Evolutionary conservation across 805 yeast species (phyloP).

Genomic region (Nakazawaea peltata): DNA sequence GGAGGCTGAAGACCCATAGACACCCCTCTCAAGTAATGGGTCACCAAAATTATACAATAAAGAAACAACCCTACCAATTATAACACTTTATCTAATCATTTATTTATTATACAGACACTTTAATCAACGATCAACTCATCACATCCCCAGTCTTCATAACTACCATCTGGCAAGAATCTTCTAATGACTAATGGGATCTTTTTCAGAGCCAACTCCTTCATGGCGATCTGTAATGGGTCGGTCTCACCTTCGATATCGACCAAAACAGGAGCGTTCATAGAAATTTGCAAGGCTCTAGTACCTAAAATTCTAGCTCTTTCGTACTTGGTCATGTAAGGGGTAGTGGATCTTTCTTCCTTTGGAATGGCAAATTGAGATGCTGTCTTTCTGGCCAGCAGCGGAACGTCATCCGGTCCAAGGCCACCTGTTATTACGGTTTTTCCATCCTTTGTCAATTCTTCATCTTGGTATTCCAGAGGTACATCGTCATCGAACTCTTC

Average conservation of each 20-base stretch:
- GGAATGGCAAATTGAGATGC: slow-evolving; percentile 81
- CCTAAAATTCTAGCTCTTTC: slow-evolving; percentile 98
- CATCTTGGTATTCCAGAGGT: slow-evolving; percentile 28
- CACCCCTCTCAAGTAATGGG: too few relatives aligned
- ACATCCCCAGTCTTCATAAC: slow-evolving; percentile 98
- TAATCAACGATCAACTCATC: slow-evolving; percentile 90
- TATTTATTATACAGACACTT: not conserved
- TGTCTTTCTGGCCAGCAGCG: slow-evolving; percentile 46
- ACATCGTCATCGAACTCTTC: slow-evolving; percentile 33
- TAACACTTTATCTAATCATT: not conserved
- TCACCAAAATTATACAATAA: too few relatives aligned
- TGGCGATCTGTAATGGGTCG: slow-evolving; percentile 95
- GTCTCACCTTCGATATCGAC: slow-evolving; percentile 99
- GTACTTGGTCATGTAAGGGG: slow-evolving; percentile 98
- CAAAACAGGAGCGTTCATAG: slow-evolving; percentile 96
- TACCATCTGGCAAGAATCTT: slow-evolving; percentile 94
- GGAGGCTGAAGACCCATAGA: too few relatives aligned
- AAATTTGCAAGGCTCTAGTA: slow-evolving; percentile 93
- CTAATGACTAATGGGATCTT: slow-evolving; percentile 94
- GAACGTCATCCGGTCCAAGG: slow-evolving; percentile 45
- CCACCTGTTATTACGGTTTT: slow-evolving; percentile 68
- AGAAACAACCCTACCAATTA: not conserved
- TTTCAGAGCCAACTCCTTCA: slow-evolving; percentile 91
- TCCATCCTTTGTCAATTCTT: slow-evolving; percentile 58
- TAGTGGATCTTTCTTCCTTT: slow-evolving; percentile 81